Conservation (phyloP, 331 rosid species). For the Phaseolus coccineus region DNA sequence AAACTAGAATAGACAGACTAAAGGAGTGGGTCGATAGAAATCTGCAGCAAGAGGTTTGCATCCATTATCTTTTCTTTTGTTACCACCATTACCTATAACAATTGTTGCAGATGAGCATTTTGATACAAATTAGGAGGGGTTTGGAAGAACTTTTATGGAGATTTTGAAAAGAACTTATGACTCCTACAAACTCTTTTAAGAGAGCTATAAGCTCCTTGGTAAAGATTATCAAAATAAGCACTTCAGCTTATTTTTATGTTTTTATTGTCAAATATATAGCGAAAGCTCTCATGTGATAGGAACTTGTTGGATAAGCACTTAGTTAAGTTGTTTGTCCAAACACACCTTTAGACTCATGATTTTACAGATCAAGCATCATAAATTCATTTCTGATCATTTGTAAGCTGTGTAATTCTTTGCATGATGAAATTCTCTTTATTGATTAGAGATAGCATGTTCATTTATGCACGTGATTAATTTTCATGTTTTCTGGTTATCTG, state of each 20-base stretch:
- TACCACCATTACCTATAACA: slow-evolving; percentile 11
- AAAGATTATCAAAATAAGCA: background rate
- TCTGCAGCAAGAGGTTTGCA: slow-evolving; percentile 90
- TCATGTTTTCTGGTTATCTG: slow-evolving; percentile 16
- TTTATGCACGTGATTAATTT: slow-evolving; percentile 24
- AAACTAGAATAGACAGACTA: slow-evolving; percentile 79
- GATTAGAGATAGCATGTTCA: slow-evolving; percentile 22
- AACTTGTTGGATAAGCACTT: background rate
- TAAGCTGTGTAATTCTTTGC: slow-evolving; percentile 19
- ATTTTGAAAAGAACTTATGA: background rate
- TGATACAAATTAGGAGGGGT: slow-evolving; percentile 13
- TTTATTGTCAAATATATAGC: background rate
- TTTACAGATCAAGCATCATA: background rate
- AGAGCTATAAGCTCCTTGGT: background rate
- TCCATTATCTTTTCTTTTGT: slow-evolving; percentile 37
- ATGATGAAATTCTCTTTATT: slow-evolving; percentile 18
- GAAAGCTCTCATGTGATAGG: background rate
- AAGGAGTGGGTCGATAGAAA: slow-evolving; percentile 93
- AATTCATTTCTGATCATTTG: slow-evolving; percentile 4
- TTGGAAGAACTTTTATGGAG: background rate
- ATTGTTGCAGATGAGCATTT: slow-evolving; percentile 2
- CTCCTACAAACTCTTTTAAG: too few species aligned
- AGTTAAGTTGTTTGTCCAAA: background rate
- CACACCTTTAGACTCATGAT: background rate
- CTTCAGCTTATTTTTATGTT: background rate